A percentile compares a stretch with the other conserved stretches of the same genome.
Conservation (phyloP, 2,329 filamentous ascomycete species). For the Talaromyces islandicus region DNA sequence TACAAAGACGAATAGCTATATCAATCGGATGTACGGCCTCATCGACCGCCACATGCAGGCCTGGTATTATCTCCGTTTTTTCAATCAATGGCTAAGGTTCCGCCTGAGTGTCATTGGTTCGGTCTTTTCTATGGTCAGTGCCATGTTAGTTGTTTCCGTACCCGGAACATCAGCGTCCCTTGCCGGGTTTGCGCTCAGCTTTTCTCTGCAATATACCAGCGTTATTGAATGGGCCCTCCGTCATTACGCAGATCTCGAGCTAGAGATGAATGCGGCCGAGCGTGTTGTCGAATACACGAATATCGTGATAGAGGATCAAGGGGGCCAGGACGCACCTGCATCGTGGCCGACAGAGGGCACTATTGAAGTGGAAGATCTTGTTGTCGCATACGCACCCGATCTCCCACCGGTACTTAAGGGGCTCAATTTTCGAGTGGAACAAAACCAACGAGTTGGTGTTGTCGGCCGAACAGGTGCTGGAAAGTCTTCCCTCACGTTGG, state of each 20-base stretch:
- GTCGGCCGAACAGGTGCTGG: slow-evolving; percentile 73
- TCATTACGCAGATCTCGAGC: slow-evolving; percentile 63
- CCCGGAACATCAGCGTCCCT: slow-evolving; percentile 61
- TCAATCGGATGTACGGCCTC: slow-evolving; percentile 61
- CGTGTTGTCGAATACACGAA: slow-evolving; percentile 69
- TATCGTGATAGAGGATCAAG: slow-evolving; percentile 60
- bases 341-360: slow-evolving; percentile 70
- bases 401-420: slow-evolving; percentile 65
- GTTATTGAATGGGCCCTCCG: slow-evolving; percentile 62
- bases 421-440: slow-evolving; percentile 60
- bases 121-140: slow-evolving; percentile 60
- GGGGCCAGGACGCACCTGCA: slow-evolving; percentile 56
- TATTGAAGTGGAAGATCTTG: slow-evolving; percentile 67
- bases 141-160: slow-evolving; percentile 57
- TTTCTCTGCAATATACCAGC: slow-evolving; percentile 63
- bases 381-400: slow-evolving; percentile 65
- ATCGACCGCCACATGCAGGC: slow-evolving; percentile 64
- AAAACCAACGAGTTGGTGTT: slow-evolving; percentile 67
- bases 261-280: slow-evolving; percentile 75
- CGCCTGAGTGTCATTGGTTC: slow-evolving; percentile 66
- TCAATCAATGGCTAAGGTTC: slow-evolving; percentile 72
- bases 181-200: slow-evolving; percentile 69
- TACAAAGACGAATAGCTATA: slow-evolving; percentile 60
- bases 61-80: slow-evolving; percentile 63
- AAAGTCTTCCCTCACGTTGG: slow-evolving; percentile 69